Base-by-base conservation (phyloP, 1,284 basidiomycete species). In the Irpex sp. region DNA sequence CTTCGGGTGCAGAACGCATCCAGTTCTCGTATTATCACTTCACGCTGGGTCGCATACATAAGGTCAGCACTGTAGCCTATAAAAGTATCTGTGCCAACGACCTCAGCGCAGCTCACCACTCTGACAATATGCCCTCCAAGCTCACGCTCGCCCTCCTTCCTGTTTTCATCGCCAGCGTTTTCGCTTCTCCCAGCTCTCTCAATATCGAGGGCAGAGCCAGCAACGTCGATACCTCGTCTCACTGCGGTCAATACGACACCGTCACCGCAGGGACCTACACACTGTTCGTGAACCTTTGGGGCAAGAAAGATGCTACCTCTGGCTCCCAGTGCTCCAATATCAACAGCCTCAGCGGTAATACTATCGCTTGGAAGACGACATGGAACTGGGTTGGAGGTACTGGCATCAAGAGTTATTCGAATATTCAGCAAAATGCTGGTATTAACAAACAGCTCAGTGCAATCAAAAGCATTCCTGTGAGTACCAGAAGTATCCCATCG, bases 401-500 rank as follows among this genome's bases (percentile, higher is more conserved):
- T 34, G 77, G 78, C 31, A 78, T 89, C 60, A 89, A 88, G 78
- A 87, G 83, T 69, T 89, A 81, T 74, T 79, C 85, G 44, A 85
- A 88, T 71, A 75, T 86, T 21, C 78, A 83, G 65, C 77, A 84
- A 37, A 79, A 87, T 69, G 63, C 60, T 1, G 83, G 82, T 17
- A 66, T 86, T 63, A 82, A 85, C 73, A 75, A 78, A 70, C 80
- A 82, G 65, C 77, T 89, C 31, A 81, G 79, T 55, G 77, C 78
- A 0, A 86, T 89, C 65, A 72, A 69, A 4, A 82, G 73, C 63
- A 88, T 89, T 62, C 82, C 80, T 3, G 87, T 88, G 66, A 61
- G 82, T 72, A 31, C 19, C 31, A 15, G 26, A 11, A 56, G 26
- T 56, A 19, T 31, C 26, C 51, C 13, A 37, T 71, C 69, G n/a